Base-by-base conservation (phyloP, 2,329 filamentous ascomycete genomes). In the Aspergillus candidus region DNA sequence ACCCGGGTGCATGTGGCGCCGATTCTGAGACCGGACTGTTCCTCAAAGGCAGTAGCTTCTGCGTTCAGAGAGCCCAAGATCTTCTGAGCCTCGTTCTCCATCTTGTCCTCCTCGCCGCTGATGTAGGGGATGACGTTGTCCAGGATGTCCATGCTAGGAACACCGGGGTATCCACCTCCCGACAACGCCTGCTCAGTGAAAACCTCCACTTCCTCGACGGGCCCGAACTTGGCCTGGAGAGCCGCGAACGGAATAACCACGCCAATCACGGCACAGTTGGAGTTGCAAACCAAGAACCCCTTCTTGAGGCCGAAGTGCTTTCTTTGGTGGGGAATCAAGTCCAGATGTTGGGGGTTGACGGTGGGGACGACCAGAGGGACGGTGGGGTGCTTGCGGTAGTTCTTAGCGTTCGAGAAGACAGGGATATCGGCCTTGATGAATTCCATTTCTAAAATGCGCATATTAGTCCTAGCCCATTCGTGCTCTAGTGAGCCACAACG, bases 321-420 rank as follows among this genome's bases (percentile, higher is more conserved):
- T 50, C 87, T 79, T 72, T 97, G 91, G 69, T 94, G 83, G n/a
- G 86, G 84, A 63, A 97, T 91, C 49, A 96, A 77, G 61, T 85
- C 80, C 58, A 96, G 79, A 69, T 97, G 91, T 35, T 80, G 71
- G 11, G 94, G 82, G 74, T 97, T 97, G 67, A 97, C 90, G 14
- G 89, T 95, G 1, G 93, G 93, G 7, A 97, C 90, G 52, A 97
- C 86, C 61, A 97, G 82, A 10, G 93, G 93, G 2, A 96, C 89
- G 38, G 91, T 75, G 14, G 89, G 88, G 65, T 95, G 84, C 64
- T 84, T 84, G 58, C 93, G 86, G 77, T 95, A 88, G 79, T 96
- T 97, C 72, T 96, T 96, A 40, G 93, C 90, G 69, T 97, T 98
- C 59, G 89, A 95, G 75, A 98, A 97, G 65, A 96, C 86, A 59